Base-by-base conservation (phyloP, 208 protist species). In the Sergeia podlipaevii region DNA sequence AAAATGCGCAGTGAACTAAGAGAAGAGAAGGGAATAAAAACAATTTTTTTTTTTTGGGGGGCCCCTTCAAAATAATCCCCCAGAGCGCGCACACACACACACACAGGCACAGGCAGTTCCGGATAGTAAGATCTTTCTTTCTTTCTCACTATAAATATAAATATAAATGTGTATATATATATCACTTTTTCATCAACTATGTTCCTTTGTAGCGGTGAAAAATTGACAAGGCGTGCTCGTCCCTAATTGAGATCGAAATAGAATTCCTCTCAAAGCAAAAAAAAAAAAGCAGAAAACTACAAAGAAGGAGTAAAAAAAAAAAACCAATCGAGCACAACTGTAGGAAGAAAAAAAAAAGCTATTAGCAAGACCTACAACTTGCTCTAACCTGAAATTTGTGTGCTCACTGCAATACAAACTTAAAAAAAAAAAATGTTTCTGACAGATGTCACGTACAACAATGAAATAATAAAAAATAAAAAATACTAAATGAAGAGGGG, bases 271-370 rank as follows among this genome's bases (percentile, higher is more conserved):
- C 11, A 10, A 38, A 28, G 27, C 0, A 11, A 46, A 42, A 10
- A 10, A 57, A 13, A 21, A 36, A 45, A 7, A 47, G 2, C 34
- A 33, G 48, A 17, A 47, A 46, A 46, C n/a, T 48, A 47, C 41
- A 24, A 52, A 60, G n/a, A n/a, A n/a, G n/a, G n/a, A n/a, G 44
- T 7, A 63, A 60, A 59, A 24, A 44, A 54, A 53, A 50, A 69
- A 36, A 11, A 53, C 3, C 29, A 55, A 27, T 27, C 26, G 53
- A 49, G 46, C 3, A 4, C 39, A 32, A 32, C n/a, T 33, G 28
- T 42, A 32, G 7, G 44, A 42, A 49, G 10, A 57, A 59, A 50
- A 20, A 49, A 8, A n/a, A 44, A 61, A 18, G 23, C n/a, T 8
- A 6, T 46, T 13, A 33, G 24, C 10, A 26, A 67, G 23, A 8